phyloP scores from a whole-genome alignment of 768 basidiomycete genomes.

The Imleria badia region DNA sequence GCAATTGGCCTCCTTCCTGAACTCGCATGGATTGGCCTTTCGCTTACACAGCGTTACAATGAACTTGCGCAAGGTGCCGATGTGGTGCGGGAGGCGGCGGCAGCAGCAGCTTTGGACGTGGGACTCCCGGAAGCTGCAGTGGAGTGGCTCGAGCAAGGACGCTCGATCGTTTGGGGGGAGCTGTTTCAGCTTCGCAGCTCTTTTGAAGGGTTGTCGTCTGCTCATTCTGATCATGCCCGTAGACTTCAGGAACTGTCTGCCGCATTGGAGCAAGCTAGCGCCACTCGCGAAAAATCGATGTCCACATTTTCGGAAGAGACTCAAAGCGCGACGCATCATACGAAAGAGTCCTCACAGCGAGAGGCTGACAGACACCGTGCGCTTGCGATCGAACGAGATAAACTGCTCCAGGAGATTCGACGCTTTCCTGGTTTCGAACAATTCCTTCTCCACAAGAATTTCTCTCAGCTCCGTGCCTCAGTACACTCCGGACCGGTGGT shows the following conservation, averaged over 20 bases:
- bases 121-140: conserved; percentile 3
- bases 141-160: conserved; percentile 19
- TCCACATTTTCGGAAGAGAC: no score
- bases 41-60: conserved; percentile 16
- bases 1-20: conserved; percentile 22
- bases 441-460: no score
- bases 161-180: conserved; percentile 17
- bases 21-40: conserved; percentile 13
- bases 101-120: conserved; percentile 17
- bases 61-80: conserved; percentile 7
- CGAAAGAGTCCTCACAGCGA: no score
- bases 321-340: no score
- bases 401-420: no score
- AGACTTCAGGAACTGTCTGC: no score
- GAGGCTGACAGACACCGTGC: no score
- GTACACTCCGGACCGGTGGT: no score
- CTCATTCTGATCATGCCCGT: background rate
- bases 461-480: no score
- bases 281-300: background rate
- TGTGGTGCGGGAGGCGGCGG: conserved; percentile 24
- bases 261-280: background rate
- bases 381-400: no score
- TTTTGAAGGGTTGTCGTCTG: background rate
- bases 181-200: conserved; percentile 14
- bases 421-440: no score